Evolutionary conservation across 805 yeast species (phyloP), one percentile per base, ranked within the genome.

Genomic region (Ogataea zsoltii): DNA sequence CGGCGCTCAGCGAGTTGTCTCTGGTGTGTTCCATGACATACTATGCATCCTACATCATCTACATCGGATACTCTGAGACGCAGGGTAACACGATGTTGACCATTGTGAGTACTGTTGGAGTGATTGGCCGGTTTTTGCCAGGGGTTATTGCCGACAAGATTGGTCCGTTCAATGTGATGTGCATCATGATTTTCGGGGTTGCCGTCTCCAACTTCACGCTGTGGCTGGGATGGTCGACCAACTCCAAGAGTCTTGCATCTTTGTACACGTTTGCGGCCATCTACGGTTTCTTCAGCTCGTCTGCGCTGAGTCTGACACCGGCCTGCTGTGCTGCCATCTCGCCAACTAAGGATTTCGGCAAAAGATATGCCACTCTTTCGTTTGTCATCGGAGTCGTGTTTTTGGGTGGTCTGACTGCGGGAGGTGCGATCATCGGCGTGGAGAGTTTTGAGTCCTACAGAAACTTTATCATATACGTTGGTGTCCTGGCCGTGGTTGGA

Each of bases 261-360:
- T 56, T 82, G 41, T 79, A 77, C 56, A 73, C 70, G 1, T 83
- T 79, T 61, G 67, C 54, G 10, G 72, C 31, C 42, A 56, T 31
- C 4, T 80, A 74, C 58, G 88, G 88, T 0, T 73, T 81, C 45
- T 66, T 74, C 39, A 71, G 82, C 3, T 79, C 84, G 3, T 73
- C 85, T 0, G 75, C 80, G 3, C 65, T 81, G 39, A 73, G 85
- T 3, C 56, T 81, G 36, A 74, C 80, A 13, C 85, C 86, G 2
- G 80, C 77, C 2, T 77, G 85, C 53, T 68, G 78, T 30, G 83
- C 82, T 0, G 80, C 77, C 41, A 77, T 82, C 29, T 77, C 84
- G 14, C 72, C 75, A 42, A 42, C 65, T 34, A 44, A 56, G 53
- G 51, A 50, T 34, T 44, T 48, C 44, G 44, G 61, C 40, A 55